Evolutionary conservation across 2,329 filamentous ascomycete genomes (phyloP).

Genomic region (Botryosphaeria dothidea): DNA sequence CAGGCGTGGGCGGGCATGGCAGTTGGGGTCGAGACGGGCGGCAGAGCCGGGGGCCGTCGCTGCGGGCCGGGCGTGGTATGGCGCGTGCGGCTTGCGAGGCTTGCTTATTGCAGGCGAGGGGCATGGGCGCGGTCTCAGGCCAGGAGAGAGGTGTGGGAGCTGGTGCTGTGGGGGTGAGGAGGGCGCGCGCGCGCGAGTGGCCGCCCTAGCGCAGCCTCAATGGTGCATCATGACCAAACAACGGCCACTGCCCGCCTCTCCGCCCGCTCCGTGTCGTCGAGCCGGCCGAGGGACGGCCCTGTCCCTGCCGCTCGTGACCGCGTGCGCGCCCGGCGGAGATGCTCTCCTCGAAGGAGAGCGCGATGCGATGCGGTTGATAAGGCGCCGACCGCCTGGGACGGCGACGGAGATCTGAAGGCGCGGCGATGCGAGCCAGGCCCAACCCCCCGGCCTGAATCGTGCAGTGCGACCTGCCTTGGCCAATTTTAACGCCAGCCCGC

Average conservation of each 20-base stretch:
- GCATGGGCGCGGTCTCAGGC: slow-evolving; percentile 18
- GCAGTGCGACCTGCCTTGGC: not conserved
- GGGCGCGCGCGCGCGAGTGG: slow-evolving; percentile 3
- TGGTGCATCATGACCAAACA: slow-evolving; percentile 3
- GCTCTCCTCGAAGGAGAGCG: not conserved
- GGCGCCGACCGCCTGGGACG: not conserved
- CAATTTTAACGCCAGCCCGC: not conserved
- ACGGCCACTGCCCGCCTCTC: slow-evolving; percentile 4
- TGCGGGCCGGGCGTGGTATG: slow-evolving; percentile 12
- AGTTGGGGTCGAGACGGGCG: slow-evolving; percentile 1
- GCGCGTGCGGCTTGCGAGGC: slow-evolving; percentile 6
- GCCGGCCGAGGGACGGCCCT: not conserved
- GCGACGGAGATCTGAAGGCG: slow-evolving; percentile 8
- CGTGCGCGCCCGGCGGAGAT: not conserved
- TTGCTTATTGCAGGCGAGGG: slow-evolving; percentile 19
- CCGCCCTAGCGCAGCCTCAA: slow-evolving; percentile 7
- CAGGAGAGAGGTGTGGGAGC: not conserved
- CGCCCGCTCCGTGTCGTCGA: not conserved
- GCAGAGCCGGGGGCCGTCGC: slow-evolving; percentile 5
- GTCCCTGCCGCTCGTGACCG: not conserved
- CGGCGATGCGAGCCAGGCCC: slow-evolving; percentile 8
- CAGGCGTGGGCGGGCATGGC: not conserved
- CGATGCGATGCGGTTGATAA: slow-evolving; percentile 14
- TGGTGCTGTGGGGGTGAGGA: slow-evolving; percentile 1
- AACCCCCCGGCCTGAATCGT: slow-evolving; percentile 3